Conservation (phyloP, 2,329 filamentous ascomycete species). For the Paracamarosporium sp. region DNA sequence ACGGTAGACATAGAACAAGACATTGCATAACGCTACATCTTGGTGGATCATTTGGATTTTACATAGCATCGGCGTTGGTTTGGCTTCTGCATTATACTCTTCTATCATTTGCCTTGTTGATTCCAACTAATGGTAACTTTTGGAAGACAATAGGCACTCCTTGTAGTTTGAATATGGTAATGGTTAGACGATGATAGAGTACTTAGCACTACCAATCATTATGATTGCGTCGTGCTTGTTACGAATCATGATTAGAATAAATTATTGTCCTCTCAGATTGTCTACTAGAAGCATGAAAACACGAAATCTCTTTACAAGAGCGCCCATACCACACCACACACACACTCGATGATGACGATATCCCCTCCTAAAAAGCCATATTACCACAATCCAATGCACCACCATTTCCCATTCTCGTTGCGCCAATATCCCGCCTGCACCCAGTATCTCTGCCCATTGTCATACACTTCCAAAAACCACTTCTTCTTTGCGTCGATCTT, state of each 20-base stretch:
- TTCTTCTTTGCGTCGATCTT: background rate
- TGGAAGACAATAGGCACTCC: background rate
- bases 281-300: background rate
- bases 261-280: background rate
- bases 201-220: background rate
- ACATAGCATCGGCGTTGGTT: slow-evolving; percentile 5
- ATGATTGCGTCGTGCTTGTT: background rate
- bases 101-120: background rate
- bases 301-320: too few species aligned
- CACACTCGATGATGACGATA: too few species aligned
- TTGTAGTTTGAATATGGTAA: background rate
- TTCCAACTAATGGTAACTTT: background rate
- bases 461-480: background rate
- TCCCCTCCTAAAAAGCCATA: too few species aligned
- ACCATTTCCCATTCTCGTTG: background rate
- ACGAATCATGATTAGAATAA: background rate
- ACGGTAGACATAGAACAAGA: background rate
- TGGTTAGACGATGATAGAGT: background rate
- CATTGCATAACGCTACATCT: background rate
- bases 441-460: background rate
- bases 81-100: background rate
- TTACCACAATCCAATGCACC: too few species aligned
- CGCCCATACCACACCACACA: too few species aligned
- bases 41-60: background rate
- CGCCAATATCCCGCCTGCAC: background rate